Base-by-base conservation (phyloP, 2,329 filamentous ascomycete genomes). In the Claviceps fusiformis region DNA sequence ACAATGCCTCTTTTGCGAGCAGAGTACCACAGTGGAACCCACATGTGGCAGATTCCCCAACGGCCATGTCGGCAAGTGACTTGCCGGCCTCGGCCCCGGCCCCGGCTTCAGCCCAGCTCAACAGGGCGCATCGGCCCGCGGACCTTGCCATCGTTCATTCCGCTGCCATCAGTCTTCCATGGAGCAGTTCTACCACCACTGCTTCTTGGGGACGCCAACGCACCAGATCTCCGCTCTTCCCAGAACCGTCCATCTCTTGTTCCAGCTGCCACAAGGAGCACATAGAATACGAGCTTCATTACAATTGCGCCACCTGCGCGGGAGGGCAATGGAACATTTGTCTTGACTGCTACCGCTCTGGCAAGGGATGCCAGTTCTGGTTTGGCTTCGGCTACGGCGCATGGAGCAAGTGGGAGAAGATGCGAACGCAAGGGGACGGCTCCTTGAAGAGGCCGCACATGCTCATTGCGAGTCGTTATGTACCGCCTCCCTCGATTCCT, bases 211-310 rank as follows among this genome's bases (percentile, higher is more conserved):
- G 67, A 19, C 71, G 74, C 48, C 70, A 73, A 43, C 69, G 71
- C 50, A 62, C 67, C 62, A 65, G 73, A 64, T 68, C 76, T 58
- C 71, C 80, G 62, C 70, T 81, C 1, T 88, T 80, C 59, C 68
- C 73, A 1, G 89, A 95, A 63, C 89, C 90, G 0, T 82, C 81
- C 1, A 80, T 95, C 52, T 76, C 75, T 9, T 96, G 92, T 66
- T 79, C 82, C 43, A 75, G 80, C 10, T 97, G 92, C 66, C 71
- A 75, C 24, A 85, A 79, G 59, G 63, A 74, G 6, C 80, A 90
- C 57, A 91, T 96, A 43, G 86, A 95, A 65, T 89, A 95, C 62
- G 82, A 89, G 9, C 72, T 95, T 2, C 89, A 96, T 68, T 95
- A 92, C 70, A 87, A 87, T 65, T 97, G 92, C 68, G 68, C 71